These are phyloP conservation scores for Botrytis hyacinthi DNA, from an alignment of 2,329 filamentous ascomycete genomes.

Conservation along the genomic window DNA sequence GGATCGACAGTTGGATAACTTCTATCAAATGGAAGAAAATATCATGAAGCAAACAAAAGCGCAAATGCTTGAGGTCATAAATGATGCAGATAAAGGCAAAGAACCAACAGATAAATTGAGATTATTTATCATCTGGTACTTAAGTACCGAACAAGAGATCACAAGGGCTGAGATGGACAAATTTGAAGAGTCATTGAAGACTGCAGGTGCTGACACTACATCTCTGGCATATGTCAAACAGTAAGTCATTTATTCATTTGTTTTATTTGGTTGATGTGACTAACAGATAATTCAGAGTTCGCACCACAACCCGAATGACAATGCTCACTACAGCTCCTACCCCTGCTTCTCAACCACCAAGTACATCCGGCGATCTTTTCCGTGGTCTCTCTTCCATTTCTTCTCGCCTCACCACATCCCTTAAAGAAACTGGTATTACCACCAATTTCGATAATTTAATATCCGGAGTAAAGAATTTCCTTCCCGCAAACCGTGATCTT, in stretches of 20 bases:
- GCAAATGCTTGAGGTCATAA: constrained; percentile 84
- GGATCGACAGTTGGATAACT: constrained; percentile 91
- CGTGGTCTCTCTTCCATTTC: constrained; percentile 90
- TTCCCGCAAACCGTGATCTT: constrained; percentile 93
- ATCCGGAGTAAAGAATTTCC: constrained; percentile 94
- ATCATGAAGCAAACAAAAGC: constrained; percentile 87
- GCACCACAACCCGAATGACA: constrained; percentile 95
- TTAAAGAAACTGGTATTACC: constrained; percentile 83
- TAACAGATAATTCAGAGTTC: constrained; percentile 56
- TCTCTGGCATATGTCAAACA: constrained; percentile 84
- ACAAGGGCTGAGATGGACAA: constrained; percentile 77
- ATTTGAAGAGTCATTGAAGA: constrained; percentile 80
- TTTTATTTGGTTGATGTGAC: not conserved
- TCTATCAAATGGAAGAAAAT: constrained; percentile 91
- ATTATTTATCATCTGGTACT: constrained; percentile 94
- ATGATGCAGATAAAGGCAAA: constrained; percentile 76
- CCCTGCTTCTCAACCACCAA: constrained; percentile 53
- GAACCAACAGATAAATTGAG: constrained; percentile 86
- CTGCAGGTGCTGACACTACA: constrained; percentile 71
- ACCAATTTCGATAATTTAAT: constrained; percentile 93
- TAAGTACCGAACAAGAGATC: constrained; percentile 89
- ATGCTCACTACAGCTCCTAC: constrained; percentile 86
- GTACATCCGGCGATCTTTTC: constrained; percentile 71
- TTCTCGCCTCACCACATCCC: constrained; percentile 85
- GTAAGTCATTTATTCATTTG: constrained; percentile 48